phyloP scores from a whole-genome alignment of 352 stramenopile species.

The Elongisporangium undulatum region DNA sequence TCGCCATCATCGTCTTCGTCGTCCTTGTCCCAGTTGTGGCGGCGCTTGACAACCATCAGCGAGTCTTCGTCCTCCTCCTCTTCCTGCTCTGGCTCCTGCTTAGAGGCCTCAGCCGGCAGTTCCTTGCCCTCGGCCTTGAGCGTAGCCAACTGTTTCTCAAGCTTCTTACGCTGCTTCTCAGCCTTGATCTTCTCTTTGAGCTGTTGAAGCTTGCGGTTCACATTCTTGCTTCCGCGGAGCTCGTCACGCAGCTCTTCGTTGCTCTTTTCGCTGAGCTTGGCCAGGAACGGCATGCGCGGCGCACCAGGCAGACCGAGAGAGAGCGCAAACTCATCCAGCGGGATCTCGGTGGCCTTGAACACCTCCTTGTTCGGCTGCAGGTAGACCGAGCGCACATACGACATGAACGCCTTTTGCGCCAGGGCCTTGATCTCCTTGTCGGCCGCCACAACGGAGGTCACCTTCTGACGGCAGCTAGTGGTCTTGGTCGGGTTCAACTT shows the following conservation, averaged over 20 bases:
- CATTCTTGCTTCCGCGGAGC: slow-evolving; percentile 94
- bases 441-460: slow-evolving; percentile 89
- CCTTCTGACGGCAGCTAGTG: slow-evolving; percentile 89
- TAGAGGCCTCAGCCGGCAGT: slow-evolving; percentile 19
- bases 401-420: slow-evolving; percentile 98
- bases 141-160: slow-evolving; percentile 67
- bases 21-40: slow-evolving; percentile 76
- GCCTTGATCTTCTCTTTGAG: slow-evolving; percentile 98
- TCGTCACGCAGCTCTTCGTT: slow-evolving; percentile 84
- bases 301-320: slow-evolving; percentile 93
- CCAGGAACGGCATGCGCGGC: slow-evolving; percentile 92
- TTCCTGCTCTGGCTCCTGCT: slow-evolving; percentile 29
- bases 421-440: slow-evolving; percentile 94
- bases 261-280: slow-evolving; percentile 64
- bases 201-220: slow-evolving; percentile 95
- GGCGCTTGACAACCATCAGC: slow-evolving; percentile 91
- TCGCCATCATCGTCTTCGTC: slow-evolving; percentile 46
- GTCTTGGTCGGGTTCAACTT: slow-evolving; percentile 97
- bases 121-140: slow-evolving; percentile 29
- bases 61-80: slow-evolving; percentile 85
- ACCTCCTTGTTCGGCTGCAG: slow-evolving; percentile 95
- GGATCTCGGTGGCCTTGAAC: slow-evolving; percentile 90
- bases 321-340: slow-evolving; percentile 90
- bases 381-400: slow-evolving; percentile 96
- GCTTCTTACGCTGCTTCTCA: slow-evolving; percentile 93